Evolutionary conservation across 257 asterid genomes (phyloP), one percentile per base, ranked within the genome.

Genomic region (Rauvolfia tetraphylla): DNA sequence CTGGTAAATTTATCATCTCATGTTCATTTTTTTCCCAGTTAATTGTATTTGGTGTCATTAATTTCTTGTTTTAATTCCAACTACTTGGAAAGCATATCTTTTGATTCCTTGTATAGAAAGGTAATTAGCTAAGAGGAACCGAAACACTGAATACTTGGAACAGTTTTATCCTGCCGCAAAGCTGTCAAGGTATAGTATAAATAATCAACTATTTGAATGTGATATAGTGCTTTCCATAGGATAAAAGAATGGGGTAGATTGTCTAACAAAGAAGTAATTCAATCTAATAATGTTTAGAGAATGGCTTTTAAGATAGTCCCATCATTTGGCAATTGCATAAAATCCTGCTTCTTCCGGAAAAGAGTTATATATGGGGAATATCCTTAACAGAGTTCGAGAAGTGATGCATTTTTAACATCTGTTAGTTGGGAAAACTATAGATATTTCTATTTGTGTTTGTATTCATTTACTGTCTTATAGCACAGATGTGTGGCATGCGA

Each of bases 1-100:
- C 69, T 87, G 97, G 97, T 92, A 86, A 83, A 42, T 82, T 68
- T 76, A 56, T 76, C 75, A 36, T 59, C 49, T 67, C 10, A 38
- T 72, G 61, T 42, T 13, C 1, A 27, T n/a, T 27, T 23, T 48
- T 49, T 4, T 5, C 63, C 4, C 42, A 15, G 22, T 54, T 48
- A 23, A 31, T 46, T 41, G 0, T 61, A 2, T 68, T 46, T 31
- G 51, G 34, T 74, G 27, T 42, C 42, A 17, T 39, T 59, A 38
- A 53, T 53, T 51, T 53, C 57, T 44, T 67, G 12, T 20, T 76
- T 36, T 51, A 2, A 5, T 39, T 56, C 23, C 29, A 20, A 20
- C 36, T 56, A n/a, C 1, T 29, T 29, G 65, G 72, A 62, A 13
- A 23, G 53, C 53, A n/a, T 39, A 53, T 20, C 0, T 11, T 51